Conservation (phyloP, 2,329 filamentous ascomycete species). For the Parasarocladium wereldwijsianum region DNA sequence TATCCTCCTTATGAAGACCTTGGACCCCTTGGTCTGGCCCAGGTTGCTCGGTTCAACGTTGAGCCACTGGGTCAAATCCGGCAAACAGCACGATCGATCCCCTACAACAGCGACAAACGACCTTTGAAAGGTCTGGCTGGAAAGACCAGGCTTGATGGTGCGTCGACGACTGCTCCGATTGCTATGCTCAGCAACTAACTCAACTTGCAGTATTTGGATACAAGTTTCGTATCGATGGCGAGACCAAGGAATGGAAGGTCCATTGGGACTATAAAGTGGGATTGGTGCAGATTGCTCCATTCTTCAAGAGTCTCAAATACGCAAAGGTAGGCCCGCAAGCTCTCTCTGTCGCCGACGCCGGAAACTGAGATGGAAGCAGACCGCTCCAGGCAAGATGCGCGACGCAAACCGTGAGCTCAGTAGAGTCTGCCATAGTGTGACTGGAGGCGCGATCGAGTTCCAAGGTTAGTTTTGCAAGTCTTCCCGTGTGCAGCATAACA, state of each 20-base stretch:
- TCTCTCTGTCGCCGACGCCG: neutral
- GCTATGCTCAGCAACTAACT: neutral
- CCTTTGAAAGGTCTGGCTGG: slow-evolving; percentile 76
- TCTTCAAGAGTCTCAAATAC: slow-evolving; percentile 84
- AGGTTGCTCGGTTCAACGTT: slow-evolving; percentile 51
- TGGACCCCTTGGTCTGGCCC: slow-evolving; percentile 37
- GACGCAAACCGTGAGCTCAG: slow-evolving; percentile 5
- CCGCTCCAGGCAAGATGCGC: slow-evolving; percentile 7
- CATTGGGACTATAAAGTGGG: slow-evolving; percentile 98
- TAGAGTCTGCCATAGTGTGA: slow-evolving; percentile 6
- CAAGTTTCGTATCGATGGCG: slow-evolving; percentile 56
- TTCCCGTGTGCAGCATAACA: too few species aligned
- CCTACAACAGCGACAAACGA: slow-evolving; percentile 91
- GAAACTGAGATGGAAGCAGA: slow-evolving; percentile 3
- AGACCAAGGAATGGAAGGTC: slow-evolving; percentile 54
- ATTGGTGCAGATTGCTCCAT: slow-evolving; percentile 81
- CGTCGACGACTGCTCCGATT: slow-evolving; percentile 5
- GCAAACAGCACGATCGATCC: slow-evolving; percentile 59
- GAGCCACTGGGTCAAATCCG: slow-evolving; percentile 49
- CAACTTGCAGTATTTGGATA: slow-evolving; percentile 62
- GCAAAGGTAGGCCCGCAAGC: slow-evolving; percentile 49
- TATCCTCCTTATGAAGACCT: slow-evolving; percentile 61
- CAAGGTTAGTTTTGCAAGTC: slow-evolving; percentile 7
- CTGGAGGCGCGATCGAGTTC: slow-evolving; percentile 6
- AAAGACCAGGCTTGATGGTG: slow-evolving; percentile 78